Conservation (phyloP, 495 filamentous ascomycete species). For the Talaromyces proteolyticus region DNA sequence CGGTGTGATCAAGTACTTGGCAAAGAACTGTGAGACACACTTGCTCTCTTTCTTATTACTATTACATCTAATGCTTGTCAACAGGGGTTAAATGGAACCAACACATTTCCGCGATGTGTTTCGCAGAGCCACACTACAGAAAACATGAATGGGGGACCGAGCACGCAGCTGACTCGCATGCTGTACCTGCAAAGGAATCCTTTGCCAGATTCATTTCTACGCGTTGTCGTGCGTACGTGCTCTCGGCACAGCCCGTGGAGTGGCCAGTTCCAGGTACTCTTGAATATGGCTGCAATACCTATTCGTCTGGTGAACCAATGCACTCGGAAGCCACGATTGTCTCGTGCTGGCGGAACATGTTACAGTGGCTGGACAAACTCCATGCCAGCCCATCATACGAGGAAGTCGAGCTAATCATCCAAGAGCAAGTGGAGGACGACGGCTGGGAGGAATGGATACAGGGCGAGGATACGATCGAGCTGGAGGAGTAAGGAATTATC, state of each 20-base stretch:
- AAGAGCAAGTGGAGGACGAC: constrained; percentile 4
- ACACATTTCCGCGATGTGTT: constrained; percentile 25
- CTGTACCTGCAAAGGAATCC: constrained; percentile 10
- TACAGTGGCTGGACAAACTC: constrained; percentile 34
- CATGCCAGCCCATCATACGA: constrained; percentile 23
- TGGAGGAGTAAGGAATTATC: too few species aligned
- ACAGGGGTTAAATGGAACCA: constrained; percentile 29
- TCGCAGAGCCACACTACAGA: constrained; percentile 27
- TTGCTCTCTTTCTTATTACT: not conserved
- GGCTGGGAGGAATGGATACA: constrained; percentile 1
- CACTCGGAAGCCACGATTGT: constrained; percentile 38
- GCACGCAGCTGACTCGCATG: not conserved
- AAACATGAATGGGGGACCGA: not conserved
- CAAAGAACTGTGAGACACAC: constrained; percentile 43
- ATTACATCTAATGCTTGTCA: constrained; percentile 1
- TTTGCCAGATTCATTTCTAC: constrained; percentile 35
- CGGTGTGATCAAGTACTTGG: constrained; percentile 48
- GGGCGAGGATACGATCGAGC: too few species aligned
- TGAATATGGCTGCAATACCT: constrained; percentile 40
- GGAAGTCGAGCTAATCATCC: constrained; percentile 11
- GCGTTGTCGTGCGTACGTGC: constrained; percentile 56
- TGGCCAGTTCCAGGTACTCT: constrained; percentile 36
- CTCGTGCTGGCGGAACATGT: constrained; percentile 27
- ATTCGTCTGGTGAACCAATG: constrained; percentile 34
- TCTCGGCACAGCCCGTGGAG: constrained; percentile 41